These are phyloP conservation scores for Typha latifolia DNA, from an alignment of 176 grass and related monocot species.

Conservation along the genomic window DNA sequence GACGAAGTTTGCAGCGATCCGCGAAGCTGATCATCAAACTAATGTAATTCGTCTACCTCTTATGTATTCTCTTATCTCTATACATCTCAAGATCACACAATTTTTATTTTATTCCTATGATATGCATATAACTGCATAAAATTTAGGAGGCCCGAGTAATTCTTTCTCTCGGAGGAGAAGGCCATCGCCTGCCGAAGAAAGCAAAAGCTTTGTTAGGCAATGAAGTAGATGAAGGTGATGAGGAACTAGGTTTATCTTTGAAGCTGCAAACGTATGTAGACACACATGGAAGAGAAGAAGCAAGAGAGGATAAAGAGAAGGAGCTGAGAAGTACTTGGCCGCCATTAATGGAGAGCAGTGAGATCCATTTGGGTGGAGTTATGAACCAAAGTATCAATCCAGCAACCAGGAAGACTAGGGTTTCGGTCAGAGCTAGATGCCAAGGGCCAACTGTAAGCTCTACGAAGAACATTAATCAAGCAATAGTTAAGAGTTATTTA, in stretches of 20 bases:
- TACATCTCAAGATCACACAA: constrained; percentile 15
- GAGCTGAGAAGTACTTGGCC: constrained; percentile 9
- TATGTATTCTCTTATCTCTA: not conserved
- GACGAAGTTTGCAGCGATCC: constrained; percentile 54
- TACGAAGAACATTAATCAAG: too few relatives aligned
- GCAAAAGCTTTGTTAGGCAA: constrained; percentile 18
- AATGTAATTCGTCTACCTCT: constrained; percentile 33
- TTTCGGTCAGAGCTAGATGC: constrained; percentile 87
- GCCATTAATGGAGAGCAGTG: too few relatives aligned
- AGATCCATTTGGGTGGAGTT: constrained; percentile 15
- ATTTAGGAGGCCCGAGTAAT: constrained; percentile 52
- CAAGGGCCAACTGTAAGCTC: constrained; percentile 81
- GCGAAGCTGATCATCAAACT: constrained; percentile 42
- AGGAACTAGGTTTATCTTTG: constrained; percentile 60
- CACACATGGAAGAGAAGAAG: constrained; percentile 27
- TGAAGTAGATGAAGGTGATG: constrained; percentile 34
- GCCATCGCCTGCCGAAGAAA: constrained; percentile 18
- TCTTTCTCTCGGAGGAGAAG: constrained; percentile 50
- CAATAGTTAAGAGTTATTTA: too few relatives aligned
- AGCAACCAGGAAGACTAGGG: constrained; percentile 89
- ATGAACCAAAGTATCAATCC: constrained; percentile 68
- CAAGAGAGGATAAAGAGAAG: constrained; percentile 16
- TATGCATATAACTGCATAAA: not conserved
- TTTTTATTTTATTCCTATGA: constrained; percentile 1
- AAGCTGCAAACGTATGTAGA: constrained; percentile 46